These are phyloP conservation scores for Hapsidospora chrysogenum DNA, from an alignment of 495 filamentous ascomycete genomes.

Conservation along the genomic window DNA sequence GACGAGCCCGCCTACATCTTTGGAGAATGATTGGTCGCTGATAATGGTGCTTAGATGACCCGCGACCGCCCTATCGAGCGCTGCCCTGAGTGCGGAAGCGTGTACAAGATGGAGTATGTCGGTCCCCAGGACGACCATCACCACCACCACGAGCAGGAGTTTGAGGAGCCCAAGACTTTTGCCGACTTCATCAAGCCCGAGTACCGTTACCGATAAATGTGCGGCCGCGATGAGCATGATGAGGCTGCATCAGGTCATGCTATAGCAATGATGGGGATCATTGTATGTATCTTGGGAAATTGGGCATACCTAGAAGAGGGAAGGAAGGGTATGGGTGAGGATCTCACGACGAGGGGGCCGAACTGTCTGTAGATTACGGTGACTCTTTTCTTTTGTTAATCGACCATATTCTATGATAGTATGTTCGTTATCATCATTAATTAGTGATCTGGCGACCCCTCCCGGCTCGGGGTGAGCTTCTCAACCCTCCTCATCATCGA, in stretches of 20 bases:
- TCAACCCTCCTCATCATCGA: slow-evolving; percentile 34
- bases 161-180: slow-evolving; percentile 78
- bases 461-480: no score
- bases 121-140: slow-evolving; percentile 59
- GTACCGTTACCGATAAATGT: slow-evolving; percentile 49
- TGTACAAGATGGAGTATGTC: slow-evolving; percentile 93
- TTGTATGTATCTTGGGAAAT: neutral
- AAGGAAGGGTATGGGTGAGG: slow-evolving; percentile 5
- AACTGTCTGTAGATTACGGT: neutral
- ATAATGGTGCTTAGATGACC: slow-evolving; percentile 45
- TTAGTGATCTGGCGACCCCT: no score
- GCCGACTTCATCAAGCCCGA: slow-evolving; percentile 84
- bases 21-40: no score
- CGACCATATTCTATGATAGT: no score
- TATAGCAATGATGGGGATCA: no score
- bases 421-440: no score
- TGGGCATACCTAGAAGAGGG: no score
- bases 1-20: no score
- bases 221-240: no score
- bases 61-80: slow-evolving; percentile 82
- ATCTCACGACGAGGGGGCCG: neutral
- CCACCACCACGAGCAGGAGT: slow-evolving; percentile 37
- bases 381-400: neutral
- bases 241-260: no score
- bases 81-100: slow-evolving; percentile 88